A percentile compares a stretch with the other conserved stretches of the same genome.
These are phyloP conservation scores for Fusarium miscanthi DNA, from an alignment of 2,329 filamentous ascomycete genomes.

Conservation along the genomic window DNA sequence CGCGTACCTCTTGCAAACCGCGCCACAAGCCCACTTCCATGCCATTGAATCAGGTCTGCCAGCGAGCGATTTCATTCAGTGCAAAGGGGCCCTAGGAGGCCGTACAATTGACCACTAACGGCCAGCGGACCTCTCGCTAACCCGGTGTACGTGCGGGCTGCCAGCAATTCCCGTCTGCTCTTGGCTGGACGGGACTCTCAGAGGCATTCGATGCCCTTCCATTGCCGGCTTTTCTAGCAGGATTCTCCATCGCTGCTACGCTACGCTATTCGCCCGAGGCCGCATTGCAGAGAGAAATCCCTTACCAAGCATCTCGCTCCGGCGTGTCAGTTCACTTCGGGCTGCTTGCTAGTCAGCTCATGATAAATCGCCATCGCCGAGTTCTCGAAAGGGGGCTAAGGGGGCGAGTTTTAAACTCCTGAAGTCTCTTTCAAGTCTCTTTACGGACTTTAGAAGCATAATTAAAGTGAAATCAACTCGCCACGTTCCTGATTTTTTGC, in stretches of 20 bases:
- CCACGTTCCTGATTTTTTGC: conserved; percentile 31
- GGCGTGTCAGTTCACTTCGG: conserved; percentile 33
- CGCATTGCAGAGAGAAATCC: conserved; percentile 7
- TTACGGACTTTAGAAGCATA: conserved; percentile 7
- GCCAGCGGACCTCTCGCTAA: conserved; percentile 32
- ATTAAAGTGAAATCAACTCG: conserved; percentile 24
- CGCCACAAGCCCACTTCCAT: conserved; percentile 34
- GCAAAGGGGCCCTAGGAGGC: conserved; percentile 8
- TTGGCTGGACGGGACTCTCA: conserved; percentile 13
- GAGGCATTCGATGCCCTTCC: conserved; percentile 43
- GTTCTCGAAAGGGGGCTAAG: conserved; percentile 33
- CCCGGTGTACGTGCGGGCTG: conserved; percentile 35
- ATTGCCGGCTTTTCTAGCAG: conserved; percentile 33
- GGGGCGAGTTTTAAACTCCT: conserved; percentile 32
- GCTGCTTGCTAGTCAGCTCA: conserved; percentile 44
- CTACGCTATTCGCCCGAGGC: conserved; percentile 36
- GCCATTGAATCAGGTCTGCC: conserved; percentile 24
- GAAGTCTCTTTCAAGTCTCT: conserved; percentile 8
- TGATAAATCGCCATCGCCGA: conserved; percentile 39
- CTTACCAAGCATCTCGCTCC: conserved; percentile 43
- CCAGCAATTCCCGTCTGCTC: conserved; percentile 11
- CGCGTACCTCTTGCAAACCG: conserved; percentile 37
- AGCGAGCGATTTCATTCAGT: conserved; percentile 38
- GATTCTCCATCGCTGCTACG: conserved; percentile 25
- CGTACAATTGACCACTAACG: conserved; percentile 31